Evolutionary conservation across 768 basidiomycete genomes (phyloP), one percentile per base, ranked within the genome.

Genomic region (Phylloporus sp.): DNA sequence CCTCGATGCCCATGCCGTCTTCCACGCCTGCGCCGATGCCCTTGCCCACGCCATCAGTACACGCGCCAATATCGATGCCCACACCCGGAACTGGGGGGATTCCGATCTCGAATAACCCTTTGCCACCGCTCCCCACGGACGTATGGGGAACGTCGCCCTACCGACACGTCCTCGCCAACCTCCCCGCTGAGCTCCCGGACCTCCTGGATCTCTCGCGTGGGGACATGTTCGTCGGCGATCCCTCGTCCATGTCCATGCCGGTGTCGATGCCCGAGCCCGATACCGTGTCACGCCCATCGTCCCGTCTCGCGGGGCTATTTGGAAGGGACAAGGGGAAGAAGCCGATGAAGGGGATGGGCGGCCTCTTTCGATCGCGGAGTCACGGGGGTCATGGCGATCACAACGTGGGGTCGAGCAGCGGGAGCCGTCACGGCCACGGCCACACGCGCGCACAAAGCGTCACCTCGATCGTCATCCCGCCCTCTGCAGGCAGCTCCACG

Each of bases 61-160:
- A 40, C 9, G 31, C n/a, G 15, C 39, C 20, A 13, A 23, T 49
- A 38, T 42, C 38, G 9, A 49, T 45, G 34, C 44, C 51, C 20
- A 35, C 24, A 1, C 31, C 46, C 2, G 36, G 3, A 6, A 29
- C 42, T n/a, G n/a, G n/a, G n/a, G n/a, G n/a, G 14, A 22, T 38
- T 9, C 42, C 42, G 9, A 22, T 20, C 32, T 33, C 44, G 5
- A 42, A 45, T 15, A 84, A 89, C 58, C 84, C 84, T 5, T 77
- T 88, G 9, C 86, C 86, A 0, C 48, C 60, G 3, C 84, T 79
- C 0, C 86, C 86, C 0, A 65, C 66, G 24, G 79, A 86, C 57
- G 44, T 87, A 8, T 84, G 81, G 61, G 71, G 76, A 11, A 64
- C 66, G 22, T 71, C 80, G 0, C 81, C 81, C 0, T 84, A 84